phyloP scores from a whole-genome alignment of 176 grass and related monocot species.

The Tillandsia fasciculata region DNA sequence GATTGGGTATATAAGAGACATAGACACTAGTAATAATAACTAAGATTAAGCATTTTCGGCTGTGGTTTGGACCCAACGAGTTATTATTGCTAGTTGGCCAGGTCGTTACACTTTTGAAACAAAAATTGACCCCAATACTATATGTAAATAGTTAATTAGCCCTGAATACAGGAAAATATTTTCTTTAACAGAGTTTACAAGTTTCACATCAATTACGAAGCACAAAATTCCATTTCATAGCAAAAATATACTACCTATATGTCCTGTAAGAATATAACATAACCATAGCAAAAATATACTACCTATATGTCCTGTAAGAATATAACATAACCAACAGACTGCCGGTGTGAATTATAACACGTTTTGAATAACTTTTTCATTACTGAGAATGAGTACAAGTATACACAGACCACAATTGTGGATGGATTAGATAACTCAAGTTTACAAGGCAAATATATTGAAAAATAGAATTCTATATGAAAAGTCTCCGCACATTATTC shows the following conservation, averaged over 20 bases:
- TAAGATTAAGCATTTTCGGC: too few relatives aligned
- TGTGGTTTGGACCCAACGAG: too few relatives aligned
- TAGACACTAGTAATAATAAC: too few relatives aligned
- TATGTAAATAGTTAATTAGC: neutral
- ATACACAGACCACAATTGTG: neutral
- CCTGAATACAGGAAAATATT: neutral
- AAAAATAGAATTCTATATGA: neutral
- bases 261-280: too few relatives aligned
- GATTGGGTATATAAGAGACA: too few relatives aligned
- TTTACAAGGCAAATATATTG: neutral
- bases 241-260: neutral
- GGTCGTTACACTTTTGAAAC: too few relatives aligned
- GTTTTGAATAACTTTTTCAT: too few relatives aligned
- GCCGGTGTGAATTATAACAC: too few relatives aligned
- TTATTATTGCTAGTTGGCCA: too few relatives aligned
- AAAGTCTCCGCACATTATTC: neutral
- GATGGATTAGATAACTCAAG: neutral
- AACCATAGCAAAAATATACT: neutral
- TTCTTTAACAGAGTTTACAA: neutral
- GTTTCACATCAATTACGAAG: neutral
- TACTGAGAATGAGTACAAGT: too few relatives aligned
- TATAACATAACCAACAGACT: too few relatives aligned
- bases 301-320: too few relatives aligned
- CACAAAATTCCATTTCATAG: neutral
- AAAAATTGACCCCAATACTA: neutral